These are phyloP conservation scores for button mushroom (Agaricus bisporus) DNA, from an alignment of 768 basidiomycete genomes.

Conservation along the genomic window DNA sequence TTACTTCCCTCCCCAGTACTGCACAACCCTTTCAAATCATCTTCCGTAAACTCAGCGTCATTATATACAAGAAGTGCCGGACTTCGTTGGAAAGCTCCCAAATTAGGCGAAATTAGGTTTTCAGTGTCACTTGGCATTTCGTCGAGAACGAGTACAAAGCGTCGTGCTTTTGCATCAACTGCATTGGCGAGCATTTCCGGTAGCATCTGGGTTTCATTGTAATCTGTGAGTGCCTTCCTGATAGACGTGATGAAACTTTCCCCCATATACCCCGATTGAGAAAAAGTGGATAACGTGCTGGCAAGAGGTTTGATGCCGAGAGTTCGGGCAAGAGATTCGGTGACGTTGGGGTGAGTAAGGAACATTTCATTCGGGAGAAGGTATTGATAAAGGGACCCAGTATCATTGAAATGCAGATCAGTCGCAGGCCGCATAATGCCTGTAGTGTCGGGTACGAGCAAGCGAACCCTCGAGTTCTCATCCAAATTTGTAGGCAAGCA, in stretches of 20 bases:
- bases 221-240: conserved; percentile 32
- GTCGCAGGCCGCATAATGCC: conserved; percentile 21
- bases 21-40: conserved; percentile 43
- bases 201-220: conserved; percentile 35
- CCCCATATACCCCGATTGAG: conserved; percentile 31
- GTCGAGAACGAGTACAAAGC: conserved; percentile 35
- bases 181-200: conserved; percentile 53
- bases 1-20: conserved; percentile 42
- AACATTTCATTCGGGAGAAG: conserved; percentile 12
- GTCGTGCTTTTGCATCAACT: conserved; percentile 38
- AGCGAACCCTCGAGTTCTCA: conserved; percentile 15
- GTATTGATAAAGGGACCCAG: conserved; percentile 24
- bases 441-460: conserved; percentile 30
- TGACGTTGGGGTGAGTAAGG: conserved; percentile 26
- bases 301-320: conserved; percentile 15
- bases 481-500: not conserved
- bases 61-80: conserved; percentile 42
- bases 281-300: conserved; percentile 22
- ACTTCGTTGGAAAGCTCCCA: conserved; percentile 28
- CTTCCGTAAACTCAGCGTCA: conserved; percentile 29
- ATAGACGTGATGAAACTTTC: conserved; percentile 38
- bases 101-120: conserved; percentile 24
- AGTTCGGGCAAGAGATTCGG: conserved; percentile 19
- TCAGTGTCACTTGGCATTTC: conserved; percentile 13
- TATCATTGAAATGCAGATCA: conserved; percentile 34